phyloP scores from a whole-genome alignment of 2,329 filamentous ascomycete species.

The Colletotrichum horii region DNA sequence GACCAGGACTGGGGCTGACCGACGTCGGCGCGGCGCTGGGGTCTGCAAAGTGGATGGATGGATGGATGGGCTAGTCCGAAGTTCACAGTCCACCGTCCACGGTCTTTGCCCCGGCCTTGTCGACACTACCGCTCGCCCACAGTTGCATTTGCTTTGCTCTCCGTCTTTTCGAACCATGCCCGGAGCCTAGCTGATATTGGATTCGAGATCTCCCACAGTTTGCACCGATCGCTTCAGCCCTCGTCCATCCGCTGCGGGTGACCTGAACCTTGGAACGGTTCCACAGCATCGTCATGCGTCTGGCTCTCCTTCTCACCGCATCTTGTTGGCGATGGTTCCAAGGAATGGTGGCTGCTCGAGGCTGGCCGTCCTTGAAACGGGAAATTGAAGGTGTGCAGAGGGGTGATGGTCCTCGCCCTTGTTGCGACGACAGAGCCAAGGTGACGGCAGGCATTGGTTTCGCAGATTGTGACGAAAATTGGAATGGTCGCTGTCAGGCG shows the following conservation, averaged over 20 bases:
- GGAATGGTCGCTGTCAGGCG: neutral
- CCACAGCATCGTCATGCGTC: conserved; percentile 12
- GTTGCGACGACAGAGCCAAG: neutral
- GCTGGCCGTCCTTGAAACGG: neutral
- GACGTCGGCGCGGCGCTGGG: conserved; percentile 14
- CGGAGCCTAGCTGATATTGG: neutral
- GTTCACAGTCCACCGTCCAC: neutral
- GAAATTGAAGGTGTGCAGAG: neutral
- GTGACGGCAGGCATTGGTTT: neutral
- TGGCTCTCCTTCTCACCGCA: conserved; percentile 7
- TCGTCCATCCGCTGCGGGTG: neutral
- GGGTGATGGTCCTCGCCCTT: neutral
- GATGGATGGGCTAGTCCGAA: neutral
- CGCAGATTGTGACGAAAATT: neutral
- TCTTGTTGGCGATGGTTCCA: neutral
- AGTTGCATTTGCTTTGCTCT: neutral
- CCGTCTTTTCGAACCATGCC: neutral
- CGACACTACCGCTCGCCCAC: neutral
- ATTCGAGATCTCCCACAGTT: conserved; percentile 11
- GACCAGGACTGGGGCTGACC: conserved; percentile 6
- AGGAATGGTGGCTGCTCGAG: neutral
- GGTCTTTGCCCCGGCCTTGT: neutral
- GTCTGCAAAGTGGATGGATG: conserved; percentile 1
- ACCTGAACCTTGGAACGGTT: conserved; percentile 6
- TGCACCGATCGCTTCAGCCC: conserved; percentile 6